These are phyloP conservation scores for Jackrogersella multiformis DNA, from an alignment of 495 filamentous ascomycete genomes.

Conservation along the genomic window DNA sequence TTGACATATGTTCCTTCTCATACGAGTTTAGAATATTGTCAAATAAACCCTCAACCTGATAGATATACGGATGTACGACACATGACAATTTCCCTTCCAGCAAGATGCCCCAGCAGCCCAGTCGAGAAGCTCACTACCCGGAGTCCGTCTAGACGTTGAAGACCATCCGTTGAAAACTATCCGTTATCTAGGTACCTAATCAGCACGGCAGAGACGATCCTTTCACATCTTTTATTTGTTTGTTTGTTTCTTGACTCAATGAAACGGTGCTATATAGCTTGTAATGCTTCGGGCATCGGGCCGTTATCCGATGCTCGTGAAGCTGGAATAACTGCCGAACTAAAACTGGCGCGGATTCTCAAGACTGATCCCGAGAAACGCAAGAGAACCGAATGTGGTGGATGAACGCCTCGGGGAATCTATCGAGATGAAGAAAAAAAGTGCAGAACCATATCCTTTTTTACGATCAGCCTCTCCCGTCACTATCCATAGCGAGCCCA, in stretches of 20 bases:
- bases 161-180: too few species aligned
- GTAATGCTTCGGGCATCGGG: slow-evolving; percentile 33
- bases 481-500: slow-evolving; percentile 33
- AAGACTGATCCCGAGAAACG: slow-evolving; percentile 43
- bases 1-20: too few species aligned
- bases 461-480: slow-evolving; percentile 35
- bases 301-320: slow-evolving; percentile 40
- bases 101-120: not conserved
- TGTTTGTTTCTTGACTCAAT: slow-evolving; percentile 19
- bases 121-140: too few species aligned
- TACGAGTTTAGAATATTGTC: too few species aligned
- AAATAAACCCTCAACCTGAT: too few species aligned
- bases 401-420: slow-evolving; percentile 49
- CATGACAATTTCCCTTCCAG: not conserved
- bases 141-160: too few species aligned
- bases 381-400: slow-evolving; percentile 33
- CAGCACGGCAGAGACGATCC: not conserved
- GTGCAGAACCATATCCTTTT: slow-evolving; percentile 37
- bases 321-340: slow-evolving; percentile 44
- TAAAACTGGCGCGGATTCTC: slow-evolving; percentile 35
- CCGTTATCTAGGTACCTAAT: not conserved
- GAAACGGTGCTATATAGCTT: slow-evolving; percentile 41
- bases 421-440: slow-evolving; percentile 47
- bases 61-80: too few species aligned
- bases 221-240: slow-evolving; percentile 5